Evolutionary conservation across 1,139 yeast species (phyloP), one percentile per base, ranked within the genome.

Genomic region (Pichia sp.): DNA sequence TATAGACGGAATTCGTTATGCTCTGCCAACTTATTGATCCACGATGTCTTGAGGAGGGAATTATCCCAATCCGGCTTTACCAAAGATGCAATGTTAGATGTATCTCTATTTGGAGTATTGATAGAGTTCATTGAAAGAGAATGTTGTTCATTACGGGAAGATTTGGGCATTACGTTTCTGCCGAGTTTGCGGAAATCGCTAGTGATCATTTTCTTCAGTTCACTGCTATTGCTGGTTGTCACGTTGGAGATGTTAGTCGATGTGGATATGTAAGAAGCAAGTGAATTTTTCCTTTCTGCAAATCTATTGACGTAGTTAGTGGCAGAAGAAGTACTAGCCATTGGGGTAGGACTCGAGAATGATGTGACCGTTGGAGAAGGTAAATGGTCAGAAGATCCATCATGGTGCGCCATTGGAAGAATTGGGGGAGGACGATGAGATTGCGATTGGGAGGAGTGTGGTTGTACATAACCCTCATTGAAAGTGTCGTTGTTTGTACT

Each of bases 1-100:
- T 62, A 73, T 24, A 80, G 51, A 44, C 67, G 68, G 26, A 45
- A 44, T 17, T 59, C 62, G 30, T 64, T 72, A 36, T 56, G 53
- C 38, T 66, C 66, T 29, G 66, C 68, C 55, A 65, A 32, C 41
- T 56, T 63, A 45, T 72, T 72, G 9, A 70, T 34, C 75, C 75
- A 72, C 3, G 72, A 70, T 0, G 57, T 50, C 47, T 67, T 70
- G 39, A 67, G 54, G 2, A 60, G 46, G 1, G 58, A 56, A 2
- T 49, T 29, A 49, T 72, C 63, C 61, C 62, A 59, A 5, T 39
- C 34, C 3, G 51, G 48, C 29, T 50, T 53, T 6, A 55, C 43
- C 22, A 56, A 41, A 1, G 36, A 22, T 5, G 37, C 18, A n/a
- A 35, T 26, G 10, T 12, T 13, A n/a, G 9, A 22, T 22, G 20